A percentile compares a stretch with the other conserved stretches of the same genome.
phyloP scores from a whole-genome alignment of 371 early-diverging fungal genomes.

The Choanephora cucurbitarum region DNA sequence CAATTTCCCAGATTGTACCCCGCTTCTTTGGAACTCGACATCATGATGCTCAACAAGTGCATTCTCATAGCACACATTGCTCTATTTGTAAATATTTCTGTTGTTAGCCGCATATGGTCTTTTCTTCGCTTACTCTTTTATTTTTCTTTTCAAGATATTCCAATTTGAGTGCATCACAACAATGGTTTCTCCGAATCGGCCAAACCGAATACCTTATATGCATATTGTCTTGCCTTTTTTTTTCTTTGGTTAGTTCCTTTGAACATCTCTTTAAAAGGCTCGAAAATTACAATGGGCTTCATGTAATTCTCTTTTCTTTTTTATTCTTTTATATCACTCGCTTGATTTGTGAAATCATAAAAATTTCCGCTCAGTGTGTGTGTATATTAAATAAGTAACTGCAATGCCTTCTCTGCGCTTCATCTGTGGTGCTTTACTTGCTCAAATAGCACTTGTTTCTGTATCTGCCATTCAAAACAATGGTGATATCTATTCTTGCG shows the following conservation, averaged over 20 bases:
- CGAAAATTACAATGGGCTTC: not conserved
- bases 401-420: conserved; percentile 18
- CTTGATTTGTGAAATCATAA: not conserved
- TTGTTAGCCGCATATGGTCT: too few species aligned
- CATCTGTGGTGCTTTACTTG: conserved; percentile 10
- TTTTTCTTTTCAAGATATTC: too few species aligned
- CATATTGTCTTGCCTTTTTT: not conserved
- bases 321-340: not conserved
- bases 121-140: too few species aligned
- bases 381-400: not conserved
- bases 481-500: conserved; percentile 36
- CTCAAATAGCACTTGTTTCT: conserved; percentile 9
- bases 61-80: too few species aligned
- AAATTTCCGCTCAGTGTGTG: not conserved
- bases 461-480: conserved; percentile 7
- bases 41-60: too few species aligned
- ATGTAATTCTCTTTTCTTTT: not conserved
- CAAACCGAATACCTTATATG: not conserved
- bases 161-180: not conserved
- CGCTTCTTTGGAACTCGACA: too few species aligned
- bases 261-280: not conserved
- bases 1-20: too few species aligned
- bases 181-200: not conserved
- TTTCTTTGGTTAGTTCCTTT: too few species aligned
- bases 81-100: too few species aligned